Evolutionary conservation across 352 stramenopile species (phyloP).

Genomic region (Phytopythium montanum): DNA sequence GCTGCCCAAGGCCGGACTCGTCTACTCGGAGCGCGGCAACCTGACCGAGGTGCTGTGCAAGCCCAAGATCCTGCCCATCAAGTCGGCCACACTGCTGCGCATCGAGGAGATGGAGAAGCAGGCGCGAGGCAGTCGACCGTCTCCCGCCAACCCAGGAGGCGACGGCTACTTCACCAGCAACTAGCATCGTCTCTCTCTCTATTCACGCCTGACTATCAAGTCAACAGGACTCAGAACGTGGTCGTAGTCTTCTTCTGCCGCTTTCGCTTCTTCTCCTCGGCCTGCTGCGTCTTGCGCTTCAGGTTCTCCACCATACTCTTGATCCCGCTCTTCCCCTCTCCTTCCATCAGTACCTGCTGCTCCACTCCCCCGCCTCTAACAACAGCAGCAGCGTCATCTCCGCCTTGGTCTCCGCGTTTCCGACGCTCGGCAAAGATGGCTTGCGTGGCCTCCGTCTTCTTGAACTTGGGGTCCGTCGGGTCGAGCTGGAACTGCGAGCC

Average conservation of each 20-base stretch:
- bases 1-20: no score
- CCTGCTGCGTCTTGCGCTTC: slow-evolving; percentile 68
- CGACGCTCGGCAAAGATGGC: slow-evolving; percentile 78
- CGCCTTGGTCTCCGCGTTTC: slow-evolving; percentile 49
- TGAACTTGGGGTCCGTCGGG: slow-evolving; percentile 82
- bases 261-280: slow-evolving; percentile 31
- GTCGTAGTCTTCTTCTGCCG: slow-evolving; percentile 65
- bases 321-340: slow-evolving; percentile 35
- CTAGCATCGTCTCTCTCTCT: no score
- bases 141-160: slow-evolving; percentile 12
- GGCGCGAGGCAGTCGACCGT: slow-evolving; percentile 34
- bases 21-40: not conserved
- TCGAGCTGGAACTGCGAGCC: slow-evolving; percentile 79
- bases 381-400: slow-evolving; percentile 3
- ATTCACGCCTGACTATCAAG: no score
- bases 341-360: slow-evolving; percentile 11
- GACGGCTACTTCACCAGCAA: slow-evolving; percentile 15
- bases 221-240: slow-evolving; percentile 37
- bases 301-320: slow-evolving; percentile 78
- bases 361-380: not conserved
- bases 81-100: slow-evolving; percentile 76
- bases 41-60: slow-evolving; percentile 34
- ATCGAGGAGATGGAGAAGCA: slow-evolving; percentile 87
- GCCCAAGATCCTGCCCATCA: slow-evolving; percentile 89
- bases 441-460: slow-evolving; percentile 74